Percentiles rank a stretch among this genome's conserved stretches.
These are phyloP conservation scores for Pseudogymnoascus verrucosus DNA, from an alignment of 2,329 filamentous ascomycete species.

Conservation along the genomic window DNA sequence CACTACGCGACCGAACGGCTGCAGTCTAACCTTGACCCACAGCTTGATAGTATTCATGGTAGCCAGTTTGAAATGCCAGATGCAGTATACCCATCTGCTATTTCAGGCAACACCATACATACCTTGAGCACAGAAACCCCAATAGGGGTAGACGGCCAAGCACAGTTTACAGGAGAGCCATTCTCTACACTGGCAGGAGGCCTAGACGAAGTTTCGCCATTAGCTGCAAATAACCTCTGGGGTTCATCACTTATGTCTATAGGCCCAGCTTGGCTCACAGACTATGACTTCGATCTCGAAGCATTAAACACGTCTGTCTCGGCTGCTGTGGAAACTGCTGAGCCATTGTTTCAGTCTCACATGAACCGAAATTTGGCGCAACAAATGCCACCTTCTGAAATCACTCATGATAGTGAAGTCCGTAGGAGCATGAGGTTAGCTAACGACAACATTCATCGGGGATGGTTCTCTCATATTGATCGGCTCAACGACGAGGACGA, in stretches of 20 bases:
- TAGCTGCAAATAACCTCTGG: not conserved
- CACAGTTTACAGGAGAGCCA: too few relatives aligned
- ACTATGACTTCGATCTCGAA: constrained; percentile 8
- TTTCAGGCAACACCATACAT: too few relatives aligned
- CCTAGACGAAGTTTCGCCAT: not conserved
- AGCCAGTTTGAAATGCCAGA: too few relatives aligned
- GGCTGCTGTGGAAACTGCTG: not conserved
- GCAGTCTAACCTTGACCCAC: not conserved
- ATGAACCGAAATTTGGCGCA: not conserved
- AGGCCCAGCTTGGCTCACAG: not conserved
- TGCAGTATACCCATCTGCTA: too few relatives aligned
- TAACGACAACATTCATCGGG: not conserved
- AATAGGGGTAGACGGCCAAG: too few relatives aligned
- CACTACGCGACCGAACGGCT: not conserved
- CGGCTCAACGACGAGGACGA: not conserved
- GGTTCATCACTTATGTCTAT: not conserved
- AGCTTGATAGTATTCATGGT: too few relatives aligned
- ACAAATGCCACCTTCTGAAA: too few relatives aligned
- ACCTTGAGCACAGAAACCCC: too few relatives aligned
- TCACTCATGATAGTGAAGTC: too few relatives aligned
- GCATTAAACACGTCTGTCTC: constrained; percentile 7
- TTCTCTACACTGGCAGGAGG: too few relatives aligned
- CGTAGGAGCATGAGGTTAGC: not conserved
- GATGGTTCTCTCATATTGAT: not conserved
- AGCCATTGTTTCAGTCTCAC: not conserved